Percentiles rank a stretch among this genome's conserved stretches.
Conservation (phyloP, 108 stramenopile species). For the Asterionellopsis glacialis region DNA sequence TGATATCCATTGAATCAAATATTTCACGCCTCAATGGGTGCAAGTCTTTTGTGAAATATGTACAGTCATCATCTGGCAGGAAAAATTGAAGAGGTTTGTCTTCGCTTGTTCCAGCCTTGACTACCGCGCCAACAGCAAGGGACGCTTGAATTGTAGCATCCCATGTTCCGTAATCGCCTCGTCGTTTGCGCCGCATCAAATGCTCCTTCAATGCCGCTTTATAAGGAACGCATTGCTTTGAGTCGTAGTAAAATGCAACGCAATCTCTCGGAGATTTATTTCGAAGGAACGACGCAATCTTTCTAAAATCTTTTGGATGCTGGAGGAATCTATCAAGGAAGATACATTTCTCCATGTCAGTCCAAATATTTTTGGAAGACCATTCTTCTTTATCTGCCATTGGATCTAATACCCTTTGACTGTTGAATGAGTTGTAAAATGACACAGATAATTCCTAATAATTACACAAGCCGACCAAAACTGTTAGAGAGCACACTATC, state of each 20-base stretch:
- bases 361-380: slow-evolving; percentile 65
- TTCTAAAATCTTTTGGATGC: slow-evolving; percentile 94
- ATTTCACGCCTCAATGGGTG: slow-evolving; percentile 71
- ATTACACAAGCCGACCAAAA: slow-evolving; percentile 1
- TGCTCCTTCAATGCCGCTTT: slow-evolving; percentile 84
- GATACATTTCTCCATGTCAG: slow-evolving; percentile 97
- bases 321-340: slow-evolving; percentile 95
- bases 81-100: slow-evolving; percentile 67
- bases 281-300: slow-evolving; percentile 88
- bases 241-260: slow-evolving; percentile 91
- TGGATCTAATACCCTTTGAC: slow-evolving; percentile 48
- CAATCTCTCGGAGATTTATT: slow-evolving; percentile 90
- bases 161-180: slow-evolving; percentile 65
- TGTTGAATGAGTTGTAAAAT: slow-evolving; percentile 56
- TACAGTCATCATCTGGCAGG: slow-evolving; percentile 54
- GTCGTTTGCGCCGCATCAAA: slow-evolving; percentile 69
- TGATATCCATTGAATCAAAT: slow-evolving; percentile 44
- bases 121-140: slow-evolving; percentile 61
- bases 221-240: slow-evolving; percentile 82
- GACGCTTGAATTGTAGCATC: slow-evolving; percentile 80
- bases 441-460: slow-evolving; percentile 50
- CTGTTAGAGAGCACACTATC: not conserved
- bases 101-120: slow-evolving; percentile 51
- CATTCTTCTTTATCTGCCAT: slow-evolving; percentile 44
- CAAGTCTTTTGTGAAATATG: slow-evolving; percentile 47